Percentiles rank a stretch among this genome's conserved stretches.
phyloP scores from a whole-genome alignment of 2,329 filamentous ascomycete genomes.

The Penicillium occitanis region DNA sequence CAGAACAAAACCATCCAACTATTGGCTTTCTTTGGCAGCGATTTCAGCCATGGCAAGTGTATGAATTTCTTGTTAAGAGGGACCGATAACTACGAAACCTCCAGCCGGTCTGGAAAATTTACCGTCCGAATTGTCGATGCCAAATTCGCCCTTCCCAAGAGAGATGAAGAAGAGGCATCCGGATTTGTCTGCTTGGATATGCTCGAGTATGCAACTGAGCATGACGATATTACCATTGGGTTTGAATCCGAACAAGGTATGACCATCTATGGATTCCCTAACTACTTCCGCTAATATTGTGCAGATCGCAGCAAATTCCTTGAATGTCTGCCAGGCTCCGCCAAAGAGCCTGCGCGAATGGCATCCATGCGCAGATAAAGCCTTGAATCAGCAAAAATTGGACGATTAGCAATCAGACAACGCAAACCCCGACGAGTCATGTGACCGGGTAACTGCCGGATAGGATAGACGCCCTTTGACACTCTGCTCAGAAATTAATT shows the following conservation, averaged over 20 bases:
- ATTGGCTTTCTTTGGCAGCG: conserved; percentile 75
- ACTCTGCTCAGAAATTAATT: not conserved
- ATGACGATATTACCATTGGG: conserved; percentile 83
- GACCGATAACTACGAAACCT: conserved; percentile 77
- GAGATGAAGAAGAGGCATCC: conserved; percentile 54
- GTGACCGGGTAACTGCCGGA: conserved; percentile 4
- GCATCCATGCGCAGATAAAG: conserved; percentile 41
- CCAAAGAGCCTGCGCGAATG: conserved; percentile 42
- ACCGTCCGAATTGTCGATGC: conserved; percentile 81
- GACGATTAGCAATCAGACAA: not conserved
- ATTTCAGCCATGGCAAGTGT: conserved; percentile 80
- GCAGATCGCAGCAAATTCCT: conserved; percentile 42
- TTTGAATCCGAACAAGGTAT: conserved; percentile 78
- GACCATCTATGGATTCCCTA: conserved; percentile 34
- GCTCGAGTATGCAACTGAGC: conserved; percentile 81
- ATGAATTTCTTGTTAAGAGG: conserved; percentile 86
- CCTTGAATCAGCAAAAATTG: not conserved
- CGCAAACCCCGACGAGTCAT: conserved; percentile 24
- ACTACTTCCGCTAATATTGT: conserved; percentile 14
- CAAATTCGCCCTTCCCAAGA: conserved; percentile 78
- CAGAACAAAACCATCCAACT: conserved; percentile 75
- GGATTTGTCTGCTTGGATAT: conserved; percentile 82
- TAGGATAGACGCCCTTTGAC: not conserved
- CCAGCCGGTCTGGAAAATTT: conserved; percentile 63
- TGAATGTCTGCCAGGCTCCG: conserved; percentile 38